Base-by-base conservation (phyloP, 1,284 basidiomycete genomes). In the Laetiporus sulphureus region DNA sequence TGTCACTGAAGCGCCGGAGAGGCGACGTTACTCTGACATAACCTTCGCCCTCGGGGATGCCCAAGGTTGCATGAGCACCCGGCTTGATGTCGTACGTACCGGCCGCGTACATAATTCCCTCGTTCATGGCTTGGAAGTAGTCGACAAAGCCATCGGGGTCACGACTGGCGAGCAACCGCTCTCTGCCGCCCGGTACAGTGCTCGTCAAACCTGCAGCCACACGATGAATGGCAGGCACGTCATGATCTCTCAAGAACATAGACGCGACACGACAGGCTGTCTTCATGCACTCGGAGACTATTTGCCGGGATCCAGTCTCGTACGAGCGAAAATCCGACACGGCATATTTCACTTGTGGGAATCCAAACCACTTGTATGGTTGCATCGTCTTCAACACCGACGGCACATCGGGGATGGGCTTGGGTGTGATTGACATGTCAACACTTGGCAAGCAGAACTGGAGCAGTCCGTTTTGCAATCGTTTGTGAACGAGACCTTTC, bases 21-120 rank as follows among this genome's bases (percentile, higher is more conserved):
- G 96, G 96, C 2, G 84, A 90, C 1, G 96, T 98, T 3, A 78
- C 80, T n/a, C 89, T 77, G 8, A 74, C 64, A 60, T 99, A 99
- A 7, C 82, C 84, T 48, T 85, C 81, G 38, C 77, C 75, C 1
- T 72, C 69, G 1, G 70, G 67, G 19, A 93, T 62, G 4, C 88
- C 92, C 52, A 97, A 66, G 3, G 68, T 62, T 67, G 73, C 85
- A 57, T 98, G 92, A 36, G 64, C 69, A 12, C 63, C 69, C 0
- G 88, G 78, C 21, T 69, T 61, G 13, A 79, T 56, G 0, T 68
- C 66, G 55, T 78, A 78, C 16, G 60, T 59, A 0, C 69, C 71
- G 0, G 64, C 42, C 0, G 69, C 59, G 8, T 64, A 54, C 11
- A 60, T 50, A 11, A 68, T 41, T 16, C 68, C 57, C 32, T 57